phyloP scores from a whole-genome alignment of 108 stramenopile genomes.

The Craspedostauros australis region DNA sequence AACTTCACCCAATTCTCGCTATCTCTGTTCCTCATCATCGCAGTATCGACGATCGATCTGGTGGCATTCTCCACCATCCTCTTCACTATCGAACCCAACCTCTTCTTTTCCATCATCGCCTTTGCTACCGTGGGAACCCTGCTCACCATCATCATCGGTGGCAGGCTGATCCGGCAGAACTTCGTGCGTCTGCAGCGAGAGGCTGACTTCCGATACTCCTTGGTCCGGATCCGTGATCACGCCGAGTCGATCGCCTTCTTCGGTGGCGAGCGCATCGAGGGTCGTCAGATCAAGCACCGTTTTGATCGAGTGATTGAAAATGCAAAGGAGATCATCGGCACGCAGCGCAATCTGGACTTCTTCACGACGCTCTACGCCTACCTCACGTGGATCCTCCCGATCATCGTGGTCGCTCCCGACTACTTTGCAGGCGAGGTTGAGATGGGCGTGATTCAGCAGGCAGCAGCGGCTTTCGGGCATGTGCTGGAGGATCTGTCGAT shows the following conservation, averaged over 20 bases:
- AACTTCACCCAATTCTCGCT: slow-evolving; percentile 79
- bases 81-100: slow-evolving; percentile 69
- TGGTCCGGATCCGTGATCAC: slow-evolving; percentile 14
- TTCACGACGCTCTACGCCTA: slow-evolving; percentile 81
- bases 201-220: slow-evolving; percentile 22
- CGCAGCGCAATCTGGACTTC: slow-evolving; percentile 78
- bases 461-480: slow-evolving; percentile 62
- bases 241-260: slow-evolving; percentile 26
- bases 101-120: slow-evolving; percentile 71
- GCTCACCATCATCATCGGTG: slow-evolving; percentile 41
- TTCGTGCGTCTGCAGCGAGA: slow-evolving; percentile 58
- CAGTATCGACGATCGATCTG: slow-evolving; percentile 74
- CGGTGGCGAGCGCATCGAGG: slow-evolving; percentile 36
- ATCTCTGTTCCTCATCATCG: slow-evolving; percentile 72
- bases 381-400: slow-evolving; percentile 76
- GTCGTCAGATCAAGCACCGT: slow-evolving; percentile 38
- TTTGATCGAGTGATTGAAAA: slow-evolving; percentile 59
- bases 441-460: slow-evolving; percentile 83
- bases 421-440: slow-evolving; percentile 80
- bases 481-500: slow-evolving; percentile 63
- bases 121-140: slow-evolving; percentile 71
- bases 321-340: slow-evolving; percentile 45
- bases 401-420: slow-evolving; percentile 76
- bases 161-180: slow-evolving; percentile 61
- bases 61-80: slow-evolving; percentile 79